Base-by-base conservation (phyloP, 768 basidiomycete species). In the Phanerodontia chrysosporium region DNA sequence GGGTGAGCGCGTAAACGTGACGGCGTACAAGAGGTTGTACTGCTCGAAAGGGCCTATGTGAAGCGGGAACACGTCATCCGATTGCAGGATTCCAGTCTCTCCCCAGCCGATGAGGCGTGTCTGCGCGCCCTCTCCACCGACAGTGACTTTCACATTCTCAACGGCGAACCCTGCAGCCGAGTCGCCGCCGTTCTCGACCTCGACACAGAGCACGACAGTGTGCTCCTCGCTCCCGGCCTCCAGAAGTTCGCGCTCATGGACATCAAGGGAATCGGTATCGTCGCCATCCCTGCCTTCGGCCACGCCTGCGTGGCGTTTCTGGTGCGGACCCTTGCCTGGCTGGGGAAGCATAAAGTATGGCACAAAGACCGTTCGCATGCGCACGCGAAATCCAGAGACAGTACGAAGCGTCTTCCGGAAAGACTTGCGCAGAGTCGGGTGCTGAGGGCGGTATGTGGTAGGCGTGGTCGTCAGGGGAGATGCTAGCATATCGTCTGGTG, bases 341-440 rank as follows among this genome's bases (percentile, higher is more conserved):
- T 79, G 79, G 1, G 85, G 83, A 3, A 92, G 74, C 46, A 93
- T 77, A 22, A 95, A 82, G 64, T 92, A 87, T 0, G 95, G 95
- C 12, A 95, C 86, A 63, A 95, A 92, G 5, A 94, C 89, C 0
- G 93, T 95, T n/a, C 93, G 83, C 95, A 96, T 96, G 32, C 93
- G 85, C 25, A 97, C 89, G 22, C 86, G 81, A 71, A 97, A 89
- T 3, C 92, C 94, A 27, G 90, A 89, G 3, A 88, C 85, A 0
- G 90, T 88, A 46, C 80, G 79, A 18, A 97, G 73, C 0, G 89
- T 86, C 66, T 89, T 87, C 27, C 94, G 82, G 70, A 85, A 95
- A 1, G 92, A 92, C 69, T 94, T 95, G 49, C 92, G 85, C 10
- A 97, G 75, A 0, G 91, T 90, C 0, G 89, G 82, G 30, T 77